Evolutionary conservation across 2,329 filamentous ascomycete genomes (phyloP).

Genomic region (Escovopsis sp.): DNA sequence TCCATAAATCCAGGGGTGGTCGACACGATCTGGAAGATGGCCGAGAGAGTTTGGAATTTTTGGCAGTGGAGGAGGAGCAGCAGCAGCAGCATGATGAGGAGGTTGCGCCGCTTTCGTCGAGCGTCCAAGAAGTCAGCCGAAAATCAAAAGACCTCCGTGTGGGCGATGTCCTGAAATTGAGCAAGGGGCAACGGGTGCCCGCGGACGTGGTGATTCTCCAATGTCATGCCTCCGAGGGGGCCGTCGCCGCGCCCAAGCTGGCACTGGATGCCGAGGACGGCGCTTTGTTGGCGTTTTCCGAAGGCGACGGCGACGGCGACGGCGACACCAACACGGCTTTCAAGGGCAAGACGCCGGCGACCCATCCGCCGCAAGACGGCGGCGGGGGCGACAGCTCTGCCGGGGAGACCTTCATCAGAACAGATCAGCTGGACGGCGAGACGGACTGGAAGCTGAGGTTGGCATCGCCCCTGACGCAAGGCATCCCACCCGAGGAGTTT

Average conservation of each 20-base stretch:
- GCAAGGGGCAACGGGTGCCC: constrained; percentile 83
- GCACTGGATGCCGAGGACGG: constrained; percentile 24
- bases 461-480: constrained; percentile 74
- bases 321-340: constrained; percentile 17
- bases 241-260: constrained; percentile 13
- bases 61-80: constrained; percentile 40
- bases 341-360: constrained; percentile 22
- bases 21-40: constrained; percentile 20
- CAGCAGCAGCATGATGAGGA: constrained; percentile 48
- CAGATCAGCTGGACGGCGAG: constrained; percentile 92
- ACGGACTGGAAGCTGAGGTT: constrained; percentile 96
- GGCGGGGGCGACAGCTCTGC: constrained; percentile 26
- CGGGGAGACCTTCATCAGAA: constrained; percentile 92
- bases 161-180: constrained; percentile 85
- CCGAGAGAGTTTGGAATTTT: too few relatives aligned
- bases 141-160: constrained; percentile 83
- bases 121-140: constrained; percentile 53
- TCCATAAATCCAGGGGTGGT: constrained; percentile 9
- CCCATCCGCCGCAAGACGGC: constrained; percentile 12
- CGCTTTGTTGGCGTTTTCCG: constrained; percentile 24
- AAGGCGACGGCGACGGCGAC: constrained; percentile 6
- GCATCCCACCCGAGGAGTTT: constrained; percentile 58
- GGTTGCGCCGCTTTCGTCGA: constrained; percentile 27
- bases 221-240: constrained; percentile 49
- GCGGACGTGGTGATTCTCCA: constrained; percentile 90